Conservation (phyloP, 257 asterid species). For the Fraxinus americana region DNA sequence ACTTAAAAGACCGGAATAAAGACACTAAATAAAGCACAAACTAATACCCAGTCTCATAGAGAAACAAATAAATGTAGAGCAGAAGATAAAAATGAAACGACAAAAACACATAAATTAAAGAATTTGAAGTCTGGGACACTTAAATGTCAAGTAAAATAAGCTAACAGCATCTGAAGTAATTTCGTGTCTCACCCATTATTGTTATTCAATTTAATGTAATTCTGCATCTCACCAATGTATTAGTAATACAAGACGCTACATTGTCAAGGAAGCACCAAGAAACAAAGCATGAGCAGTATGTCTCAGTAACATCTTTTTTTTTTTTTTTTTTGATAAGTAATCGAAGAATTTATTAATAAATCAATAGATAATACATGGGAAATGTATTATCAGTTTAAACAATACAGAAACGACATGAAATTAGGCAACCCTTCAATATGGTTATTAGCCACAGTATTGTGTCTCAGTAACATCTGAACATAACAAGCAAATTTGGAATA, state of each 20-base stretch:
- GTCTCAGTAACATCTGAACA: constrained; percentile 14
- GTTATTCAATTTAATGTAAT: constrained; percentile 21
- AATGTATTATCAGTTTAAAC: too few relatives aligned
- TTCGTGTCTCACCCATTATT: background rate
- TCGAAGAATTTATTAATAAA: too few relatives aligned
- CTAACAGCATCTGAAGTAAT: constrained; percentile 8
- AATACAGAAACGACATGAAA: too few relatives aligned
- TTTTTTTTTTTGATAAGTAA: too few relatives aligned
- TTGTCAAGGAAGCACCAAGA: constrained; percentile 28
- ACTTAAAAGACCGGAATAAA: constrained; percentile 25
- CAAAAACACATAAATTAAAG: constrained; percentile 10
- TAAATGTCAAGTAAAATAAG: constrained; percentile 1
- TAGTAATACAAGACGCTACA: constrained; percentile 27
- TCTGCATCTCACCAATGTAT: constrained; percentile 15
- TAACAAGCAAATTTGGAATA: constrained; percentile 27
- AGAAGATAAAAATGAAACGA: background rate
- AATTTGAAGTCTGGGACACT: constrained; percentile 15
- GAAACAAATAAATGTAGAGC: constrained; percentile 21
- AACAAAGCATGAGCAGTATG: constrained; percentile 21
- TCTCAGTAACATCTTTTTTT: background rate
- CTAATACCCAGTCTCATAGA: constrained; percentile 12
- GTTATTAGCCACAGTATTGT: too few relatives aligned
- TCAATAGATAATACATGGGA: too few relatives aligned
- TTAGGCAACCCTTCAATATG: too few relatives aligned
- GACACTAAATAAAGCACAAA: constrained; percentile 22